Conservation (phyloP, 345 rosid genomes). For the Brassica cretica region DNA sequence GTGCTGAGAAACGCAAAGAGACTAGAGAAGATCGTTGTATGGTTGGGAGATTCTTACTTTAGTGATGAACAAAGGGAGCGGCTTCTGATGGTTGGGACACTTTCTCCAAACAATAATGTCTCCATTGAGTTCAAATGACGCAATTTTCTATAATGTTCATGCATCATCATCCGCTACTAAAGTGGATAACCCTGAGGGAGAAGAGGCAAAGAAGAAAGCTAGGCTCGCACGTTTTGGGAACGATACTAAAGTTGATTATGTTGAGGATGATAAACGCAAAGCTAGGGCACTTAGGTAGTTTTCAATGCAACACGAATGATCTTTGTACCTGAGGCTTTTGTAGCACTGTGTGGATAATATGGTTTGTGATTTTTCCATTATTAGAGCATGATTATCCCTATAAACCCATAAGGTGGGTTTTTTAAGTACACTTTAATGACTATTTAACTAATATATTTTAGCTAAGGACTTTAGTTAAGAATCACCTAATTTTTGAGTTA, state of each 20-base stretch:
- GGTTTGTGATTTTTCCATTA: too few species aligned
- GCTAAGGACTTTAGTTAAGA: too few species aligned
- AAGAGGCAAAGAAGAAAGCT: too few species aligned
- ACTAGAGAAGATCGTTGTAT: background rate
- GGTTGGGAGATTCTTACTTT: background rate
- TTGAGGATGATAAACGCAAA: constrained; percentile 79
- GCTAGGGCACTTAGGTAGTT: constrained; percentile 78
- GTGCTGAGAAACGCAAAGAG: background rate
- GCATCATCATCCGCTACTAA: too few species aligned
- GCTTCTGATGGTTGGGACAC: background rate
- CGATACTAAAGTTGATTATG: constrained; percentile 24
- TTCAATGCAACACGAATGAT: background rate
- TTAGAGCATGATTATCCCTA: too few species aligned
- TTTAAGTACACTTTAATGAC: too few species aligned
- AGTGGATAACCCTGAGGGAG: too few species aligned
- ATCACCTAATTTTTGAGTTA: too few species aligned
- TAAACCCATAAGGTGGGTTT: too few species aligned
- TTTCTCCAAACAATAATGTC: background rate
- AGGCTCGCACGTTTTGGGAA: too few species aligned
- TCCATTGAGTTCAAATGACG: background rate
- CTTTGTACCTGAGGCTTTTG: background rate
- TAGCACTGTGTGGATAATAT: background rate
- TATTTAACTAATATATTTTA: too few species aligned
- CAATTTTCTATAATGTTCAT: background rate
- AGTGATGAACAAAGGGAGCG: background rate